Percentiles rank a stretch among this genome's conserved stretches.
Conservation (phyloP, 164 flowering plant species). For the Sextonia rubra region DNA sequence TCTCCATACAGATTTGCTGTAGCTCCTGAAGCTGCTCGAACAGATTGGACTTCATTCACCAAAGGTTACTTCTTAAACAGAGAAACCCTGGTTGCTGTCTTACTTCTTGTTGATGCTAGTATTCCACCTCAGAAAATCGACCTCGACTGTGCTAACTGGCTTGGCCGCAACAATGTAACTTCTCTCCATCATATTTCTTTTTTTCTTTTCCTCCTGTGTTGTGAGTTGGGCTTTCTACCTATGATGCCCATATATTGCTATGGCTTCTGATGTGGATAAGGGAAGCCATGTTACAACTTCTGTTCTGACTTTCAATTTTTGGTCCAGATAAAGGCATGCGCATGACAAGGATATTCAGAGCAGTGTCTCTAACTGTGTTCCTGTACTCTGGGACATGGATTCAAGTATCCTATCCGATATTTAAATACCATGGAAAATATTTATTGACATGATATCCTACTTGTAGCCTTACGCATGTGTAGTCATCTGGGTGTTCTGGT, state of each 20-base stretch:
- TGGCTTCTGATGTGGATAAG: neutral
- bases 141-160: slow-evolving; percentile 98
- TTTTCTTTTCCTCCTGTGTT: neutral
- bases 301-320: neutral
- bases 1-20: slow-evolving; percentile 65
- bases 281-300: neutral
- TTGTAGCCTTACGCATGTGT: neutral
- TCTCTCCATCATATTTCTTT: neutral
- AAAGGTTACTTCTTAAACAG: slow-evolving; percentile 91
- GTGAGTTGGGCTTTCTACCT: neutral
- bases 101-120: slow-evolving; percentile 88
- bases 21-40: slow-evolving; percentile 77
- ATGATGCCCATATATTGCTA: neutral
- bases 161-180: slow-evolving; percentile 82
- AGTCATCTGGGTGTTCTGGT: neutral
- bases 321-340: neutral
- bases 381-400: neutral
- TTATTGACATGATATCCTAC: neutral
- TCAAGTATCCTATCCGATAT: too few relatives aligned
- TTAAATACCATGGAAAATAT: neutral
- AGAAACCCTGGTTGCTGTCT: slow-evolving; percentile 64
- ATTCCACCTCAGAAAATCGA: slow-evolving; percentile 89
- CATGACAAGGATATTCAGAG: neutral
- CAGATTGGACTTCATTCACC: slow-evolving; percentile 90
- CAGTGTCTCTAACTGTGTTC: neutral